phyloP scores from a whole-genome alignment of 805 yeast genomes.

The Wickerhamomyces alni region DNA sequence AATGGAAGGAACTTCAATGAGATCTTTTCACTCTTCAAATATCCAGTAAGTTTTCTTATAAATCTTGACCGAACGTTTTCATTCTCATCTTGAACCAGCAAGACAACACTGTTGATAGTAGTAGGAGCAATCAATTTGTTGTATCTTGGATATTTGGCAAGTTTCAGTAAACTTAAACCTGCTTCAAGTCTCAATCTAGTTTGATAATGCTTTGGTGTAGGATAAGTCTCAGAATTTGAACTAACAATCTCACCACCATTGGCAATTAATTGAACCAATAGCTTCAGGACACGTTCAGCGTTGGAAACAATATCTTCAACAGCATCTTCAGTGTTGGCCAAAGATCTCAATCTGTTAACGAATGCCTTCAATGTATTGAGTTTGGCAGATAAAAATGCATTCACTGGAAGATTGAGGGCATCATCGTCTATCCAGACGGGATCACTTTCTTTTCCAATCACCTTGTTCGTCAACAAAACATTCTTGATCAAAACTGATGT shows the following conservation, averaged over 20 bases:
- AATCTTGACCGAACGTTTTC: conserved; percentile 49
- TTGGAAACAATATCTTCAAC: conserved; percentile 33
- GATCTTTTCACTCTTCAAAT: conserved; percentile 43
- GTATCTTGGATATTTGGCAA: conserved; percentile 51
- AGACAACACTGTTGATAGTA: conserved; percentile 46
- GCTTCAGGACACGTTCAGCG: conserved; percentile 60
- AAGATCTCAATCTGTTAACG: conserved; percentile 48
- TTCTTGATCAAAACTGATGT: conserved; percentile 56
- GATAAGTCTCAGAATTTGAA: conserved; percentile 33
- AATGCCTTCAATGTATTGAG: conserved; percentile 48
- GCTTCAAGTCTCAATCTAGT: conserved; percentile 61
- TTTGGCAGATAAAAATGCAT: conserved; percentile 40
- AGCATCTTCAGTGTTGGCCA: conserved; percentile 23
- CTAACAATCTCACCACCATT: conserved; percentile 74
- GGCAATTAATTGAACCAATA: conserved; percentile 59
- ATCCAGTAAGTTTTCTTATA: conserved; percentile 42
- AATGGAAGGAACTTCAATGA: conserved; percentile 64
- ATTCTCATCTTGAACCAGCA: conserved; percentile 63
- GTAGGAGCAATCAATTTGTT: conserved; percentile 46
- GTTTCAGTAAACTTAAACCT: conserved; percentile 56
- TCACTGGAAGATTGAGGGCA: conserved; percentile 27
- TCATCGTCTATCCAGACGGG: conserved; percentile 44
- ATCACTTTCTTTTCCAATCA: conserved; percentile 26
- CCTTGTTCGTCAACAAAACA: conserved; percentile 48
- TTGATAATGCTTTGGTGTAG: conserved; percentile 61